A percentile compares a stretch with the other conserved stretches of the same genome.
These are phyloP conservation scores for Eutrema yunnanense DNA, from an alignment of 345 rosid genomes.

Conservation along the genomic window DNA sequence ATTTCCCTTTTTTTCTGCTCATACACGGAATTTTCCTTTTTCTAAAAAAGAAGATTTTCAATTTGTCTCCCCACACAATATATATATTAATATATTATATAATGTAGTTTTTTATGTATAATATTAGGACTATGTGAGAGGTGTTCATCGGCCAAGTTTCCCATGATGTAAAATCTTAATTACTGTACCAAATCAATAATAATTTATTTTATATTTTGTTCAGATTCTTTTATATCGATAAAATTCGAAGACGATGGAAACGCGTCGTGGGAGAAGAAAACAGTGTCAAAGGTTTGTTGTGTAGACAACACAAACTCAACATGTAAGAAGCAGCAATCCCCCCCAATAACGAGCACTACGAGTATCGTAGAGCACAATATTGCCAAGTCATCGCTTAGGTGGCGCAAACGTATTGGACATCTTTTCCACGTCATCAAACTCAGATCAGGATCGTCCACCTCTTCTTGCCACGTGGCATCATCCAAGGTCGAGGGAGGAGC, in stretches of 20 bases:
- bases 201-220: neutral
- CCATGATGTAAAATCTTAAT: neutral
- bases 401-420: slow-evolving; percentile 87
- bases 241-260: slow-evolving; percentile 80
- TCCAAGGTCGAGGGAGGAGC: slow-evolving; percentile 68
- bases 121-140: too few species aligned
- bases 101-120: neutral
- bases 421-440: slow-evolving; percentile 68
- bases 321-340: slow-evolving; percentile 34
- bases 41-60: neutral
- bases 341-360: slow-evolving; percentile 27
- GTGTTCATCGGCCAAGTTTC: too few species aligned
- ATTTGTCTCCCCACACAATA: neutral
- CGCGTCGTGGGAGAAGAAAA: slow-evolving; percentile 83
- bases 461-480: slow-evolving; percentile 62
- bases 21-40: neutral
- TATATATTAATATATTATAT: neutral
- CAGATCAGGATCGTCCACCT: slow-evolving; percentile 55
- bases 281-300: slow-evolving; percentile 50
- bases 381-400: slow-evolving; percentile 60
- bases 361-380: slow-evolving; percentile 64
- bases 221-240: slow-evolving; percentile 93
- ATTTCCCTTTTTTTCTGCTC: neutral
- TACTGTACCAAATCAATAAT: neutral
- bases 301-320: slow-evolving; percentile 34